Evolutionary conservation across 2,329 filamentous ascomycete species (phyloP), one percentile per base, ranked within the genome.

Genomic region (Daldinia sp.): DNA sequence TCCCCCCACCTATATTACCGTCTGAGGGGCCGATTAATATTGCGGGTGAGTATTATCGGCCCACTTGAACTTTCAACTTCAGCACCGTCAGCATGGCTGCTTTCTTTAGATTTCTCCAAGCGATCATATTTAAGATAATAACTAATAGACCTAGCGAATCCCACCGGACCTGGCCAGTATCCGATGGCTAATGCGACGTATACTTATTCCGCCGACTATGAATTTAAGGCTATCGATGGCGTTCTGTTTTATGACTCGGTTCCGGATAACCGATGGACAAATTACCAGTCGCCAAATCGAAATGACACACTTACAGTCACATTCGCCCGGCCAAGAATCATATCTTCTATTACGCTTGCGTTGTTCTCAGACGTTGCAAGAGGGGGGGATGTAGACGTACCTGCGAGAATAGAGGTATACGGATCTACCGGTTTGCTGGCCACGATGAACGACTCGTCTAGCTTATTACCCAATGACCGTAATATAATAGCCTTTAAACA

Each of bases 191-290:
- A 73, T n/a, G 75, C 75, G 45, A 75, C 77, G 5, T 79, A 74
- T 64, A 76, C 73, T 27, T 76, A 74, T 52, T 17, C 63, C 4
- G 68, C 70, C 8, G 78, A 78, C 64, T 68, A 71, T 39, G 68
- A 72, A 5, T 78, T 74, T 68, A 76, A 78, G 53, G 75, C 76
- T 17, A 81, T 78, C 58, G 79, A 81, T 58, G 79, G 79, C 8
- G 75, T 79, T 23, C 59, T 81, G 9, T 81, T 75, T 67, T 73
- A 80, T 58, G 77, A 79, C 58, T 62, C 68, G 3, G 72, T 76
- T 0, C 78, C 77, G 11, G 64, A 78, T 63, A 78, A 81, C 71
- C 70, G 77, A 8, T 78, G 77, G 77, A 78, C 76, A 2, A 75
- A 78, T 50, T 76, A 77, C 58, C 50, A 70, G 34, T 75, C 75